phyloP scores from a whole-genome alignment of 306 rosid species.

The Vicia faba region DNA sequence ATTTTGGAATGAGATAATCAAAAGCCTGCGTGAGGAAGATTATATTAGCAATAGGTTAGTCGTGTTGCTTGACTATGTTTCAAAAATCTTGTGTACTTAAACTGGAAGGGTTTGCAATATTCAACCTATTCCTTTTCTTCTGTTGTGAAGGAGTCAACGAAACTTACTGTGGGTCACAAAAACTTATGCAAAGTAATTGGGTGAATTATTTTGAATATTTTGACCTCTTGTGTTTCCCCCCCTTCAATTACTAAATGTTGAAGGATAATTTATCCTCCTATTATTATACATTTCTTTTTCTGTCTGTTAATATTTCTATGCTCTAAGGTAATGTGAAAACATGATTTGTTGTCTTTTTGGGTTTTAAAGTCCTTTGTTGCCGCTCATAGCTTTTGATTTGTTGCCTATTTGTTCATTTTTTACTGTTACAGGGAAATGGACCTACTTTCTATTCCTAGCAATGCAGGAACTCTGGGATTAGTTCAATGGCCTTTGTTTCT shows the following conservation, averaged over 20 bases:
- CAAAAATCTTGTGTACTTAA: constrained; percentile 17
- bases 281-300: neutral
- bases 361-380: constrained; percentile 15
- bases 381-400: constrained; percentile 1
- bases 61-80: constrained; percentile 28
- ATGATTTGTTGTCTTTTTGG: constrained; percentile 1
- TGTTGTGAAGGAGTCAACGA: constrained; percentile 15
- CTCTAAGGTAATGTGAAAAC: neutral
- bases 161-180: constrained; percentile 11
- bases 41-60: constrained; percentile 82
- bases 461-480: constrained; percentile 81
- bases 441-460: constrained; percentile 87
- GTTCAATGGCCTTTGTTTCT: constrained; percentile 99
- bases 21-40: constrained; percentile 94
- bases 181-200: neutral
- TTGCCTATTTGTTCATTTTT: constrained; percentile 26
- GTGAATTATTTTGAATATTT: neutral
- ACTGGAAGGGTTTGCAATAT: neutral
- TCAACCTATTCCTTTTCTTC: neutral
- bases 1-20: constrained; percentile 95
- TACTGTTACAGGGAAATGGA: constrained; percentile 83
- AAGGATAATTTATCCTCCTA: neutral
- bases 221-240: neutral
- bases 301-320: neutral
- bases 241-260: neutral